These are phyloP conservation scores for Peniophora sp. DNA, from an alignment of 1,284 basidiomycete genomes.

Conservation along the genomic window DNA sequence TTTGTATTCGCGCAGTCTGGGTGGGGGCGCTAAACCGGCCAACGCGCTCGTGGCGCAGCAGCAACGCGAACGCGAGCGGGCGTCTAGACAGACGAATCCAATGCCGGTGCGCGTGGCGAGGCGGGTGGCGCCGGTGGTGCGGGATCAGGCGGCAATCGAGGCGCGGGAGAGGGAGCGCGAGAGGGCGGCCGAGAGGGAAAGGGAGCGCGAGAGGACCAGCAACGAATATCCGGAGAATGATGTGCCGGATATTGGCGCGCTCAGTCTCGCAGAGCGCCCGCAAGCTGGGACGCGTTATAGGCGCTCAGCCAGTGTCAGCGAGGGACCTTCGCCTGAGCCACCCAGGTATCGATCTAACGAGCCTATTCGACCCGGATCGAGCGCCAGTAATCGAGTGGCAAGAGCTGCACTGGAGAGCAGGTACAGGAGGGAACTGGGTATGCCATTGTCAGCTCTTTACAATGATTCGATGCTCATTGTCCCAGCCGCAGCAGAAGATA, in stretches of 20 bases:
- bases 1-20: not conserved
- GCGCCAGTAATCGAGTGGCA: no score
- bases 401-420: no score
- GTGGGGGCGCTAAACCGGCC: not conserved
- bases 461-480: no score
- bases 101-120: not conserved
- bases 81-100: not conserved
- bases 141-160: no score
- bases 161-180: no score
- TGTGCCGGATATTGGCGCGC: not conserved
- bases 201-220: not conserved
- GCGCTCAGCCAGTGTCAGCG: slow-evolving; percentile 63
- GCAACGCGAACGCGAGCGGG: slow-evolving; percentile 8
- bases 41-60: slow-evolving; percentile 5
- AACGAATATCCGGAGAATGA: slow-evolving; percentile 4
- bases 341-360: not conserved
- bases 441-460: no score
- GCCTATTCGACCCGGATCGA: not conserved
- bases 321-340: slow-evolving; percentile 27
- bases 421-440: no score
- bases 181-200: no score
- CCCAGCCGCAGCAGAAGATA: no score
- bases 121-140: not conserved
- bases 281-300: slow-evolving; percentile 36
- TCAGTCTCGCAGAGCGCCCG: slow-evolving; percentile 17